Percentiles rank a stretch among this genome's conserved stretches.
Conservation (phyloP, 2,329 filamentous ascomycete genomes). For the Salinomyces thailandicus region DNA sequence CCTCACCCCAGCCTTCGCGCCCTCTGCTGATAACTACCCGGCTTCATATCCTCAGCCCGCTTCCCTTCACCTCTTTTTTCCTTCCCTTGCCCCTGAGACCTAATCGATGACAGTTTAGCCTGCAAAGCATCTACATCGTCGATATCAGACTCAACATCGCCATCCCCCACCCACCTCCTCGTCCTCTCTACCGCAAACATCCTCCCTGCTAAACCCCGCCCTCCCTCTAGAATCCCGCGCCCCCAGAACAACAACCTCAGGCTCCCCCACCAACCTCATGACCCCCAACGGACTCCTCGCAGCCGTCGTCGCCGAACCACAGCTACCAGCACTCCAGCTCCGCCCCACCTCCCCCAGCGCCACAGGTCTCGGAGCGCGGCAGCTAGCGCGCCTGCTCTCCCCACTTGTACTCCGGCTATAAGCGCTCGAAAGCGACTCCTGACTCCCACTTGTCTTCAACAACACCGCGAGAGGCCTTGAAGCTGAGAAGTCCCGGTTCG, state of each 20-base stretch:
- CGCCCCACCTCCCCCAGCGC: slow-evolving; percentile 5
- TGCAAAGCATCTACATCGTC: slow-evolving; percentile 12
- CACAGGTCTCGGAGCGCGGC: not conserved
- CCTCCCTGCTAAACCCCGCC: too few species aligned
- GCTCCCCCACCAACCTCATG: slow-evolving; percentile 9
- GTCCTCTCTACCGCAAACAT: not conserved
- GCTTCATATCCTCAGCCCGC: too few species aligned
- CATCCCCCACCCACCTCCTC: not conserved
- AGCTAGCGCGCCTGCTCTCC: slow-evolving; percentile 7
- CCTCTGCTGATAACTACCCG: slow-evolving; percentile 3
- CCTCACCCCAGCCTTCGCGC: not conserved
- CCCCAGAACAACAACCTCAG: slow-evolving; percentile 1
- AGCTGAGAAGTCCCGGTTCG: slow-evolving; percentile 5
- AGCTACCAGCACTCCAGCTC: slow-evolving; percentile 11
- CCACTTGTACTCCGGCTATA: slow-evolving; percentile 23
- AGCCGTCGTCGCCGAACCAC: slow-evolving; percentile 10
- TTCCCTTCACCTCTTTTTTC: too few species aligned
- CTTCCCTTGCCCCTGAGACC: not conserved
- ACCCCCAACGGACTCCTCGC: slow-evolving; percentile 10
- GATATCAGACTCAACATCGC: slow-evolving; percentile 7
- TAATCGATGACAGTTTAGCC: slow-evolving; percentile 6
- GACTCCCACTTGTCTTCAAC: too few species aligned
- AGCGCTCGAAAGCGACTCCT: slow-evolving; percentile 18
- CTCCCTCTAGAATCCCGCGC: not conserved
- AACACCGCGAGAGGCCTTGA: too few species aligned